Evolutionary conservation across 2,329 filamentous ascomycete genomes (phyloP).

Genomic region (Massarina eburnea): DNA sequence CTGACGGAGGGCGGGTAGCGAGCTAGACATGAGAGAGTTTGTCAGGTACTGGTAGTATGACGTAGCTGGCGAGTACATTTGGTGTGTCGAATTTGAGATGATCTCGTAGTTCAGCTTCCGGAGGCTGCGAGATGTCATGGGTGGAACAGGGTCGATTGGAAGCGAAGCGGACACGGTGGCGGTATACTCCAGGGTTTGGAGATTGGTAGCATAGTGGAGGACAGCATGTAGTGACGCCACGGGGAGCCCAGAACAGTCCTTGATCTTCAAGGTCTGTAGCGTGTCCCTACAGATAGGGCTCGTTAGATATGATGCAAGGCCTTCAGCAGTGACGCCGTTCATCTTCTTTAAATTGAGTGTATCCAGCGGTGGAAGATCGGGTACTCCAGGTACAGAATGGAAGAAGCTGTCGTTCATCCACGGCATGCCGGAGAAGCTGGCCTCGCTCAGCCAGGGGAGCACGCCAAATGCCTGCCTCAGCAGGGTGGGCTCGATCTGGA

Average conservation of each 20-base stretch:
- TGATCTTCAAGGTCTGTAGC: constrained; percentile 70
- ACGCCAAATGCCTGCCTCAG: constrained; percentile 71
- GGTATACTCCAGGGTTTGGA: constrained; percentile 61
- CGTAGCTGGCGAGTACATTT: constrained; percentile 54
- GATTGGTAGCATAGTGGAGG: constrained; percentile 58
- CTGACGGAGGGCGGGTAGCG: constrained; percentile 70
- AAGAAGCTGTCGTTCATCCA: constrained; percentile 80
- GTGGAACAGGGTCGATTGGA: constrained; percentile 59
- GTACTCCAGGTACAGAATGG: constrained; percentile 63
- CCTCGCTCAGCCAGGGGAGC: constrained; percentile 67
- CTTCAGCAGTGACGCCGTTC: constrained; percentile 70
- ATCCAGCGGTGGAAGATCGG: constrained; percentile 73
- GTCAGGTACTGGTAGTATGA: constrained; percentile 85
- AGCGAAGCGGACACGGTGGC: constrained; percentile 60
- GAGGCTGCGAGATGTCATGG: constrained; percentile 69
- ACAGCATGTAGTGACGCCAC: constrained; percentile 63
- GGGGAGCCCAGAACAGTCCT: constrained; percentile 67
- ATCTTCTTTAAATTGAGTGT: constrained; percentile 72
- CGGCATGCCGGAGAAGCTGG: constrained; percentile 71
- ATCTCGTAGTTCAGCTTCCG: constrained; percentile 82
- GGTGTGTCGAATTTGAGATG: constrained; percentile 60
- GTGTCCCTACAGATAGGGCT: constrained; percentile 56
- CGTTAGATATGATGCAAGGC: constrained; percentile 69
- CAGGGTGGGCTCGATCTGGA: constrained; percentile 69
- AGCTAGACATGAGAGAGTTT: constrained; percentile 74